Evolutionary conservation across 805 yeast genomes (phyloP).

Genomic region (Vanderwaltozyma verrucispora): DNA sequence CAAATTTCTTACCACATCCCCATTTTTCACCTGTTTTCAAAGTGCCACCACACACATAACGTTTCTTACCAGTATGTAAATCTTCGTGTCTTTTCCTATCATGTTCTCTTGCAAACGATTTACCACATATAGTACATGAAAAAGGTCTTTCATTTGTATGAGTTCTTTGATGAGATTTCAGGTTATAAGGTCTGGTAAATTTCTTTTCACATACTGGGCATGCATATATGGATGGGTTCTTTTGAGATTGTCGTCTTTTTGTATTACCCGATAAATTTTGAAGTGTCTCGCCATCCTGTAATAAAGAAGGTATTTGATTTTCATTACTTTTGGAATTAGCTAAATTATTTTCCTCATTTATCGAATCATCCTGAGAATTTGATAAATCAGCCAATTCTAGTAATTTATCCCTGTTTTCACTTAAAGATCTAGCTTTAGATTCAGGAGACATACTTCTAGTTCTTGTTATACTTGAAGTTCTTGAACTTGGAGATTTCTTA

Average conservation of each 20-base stretch:
- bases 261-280: constrained; percentile 1
- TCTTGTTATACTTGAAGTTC: constrained; percentile 11
- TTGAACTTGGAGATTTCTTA: constrained; percentile 8
- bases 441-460: constrained; percentile 16
- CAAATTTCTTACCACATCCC: constrained; percentile 79
- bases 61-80: constrained; percentile 66
- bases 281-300: constrained; percentile 11
- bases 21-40: constrained; percentile 49
- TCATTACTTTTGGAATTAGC: too few species aligned
- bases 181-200: constrained; percentile 87
- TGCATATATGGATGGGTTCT: constrained; percentile 31
- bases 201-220: constrained; percentile 79
- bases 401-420: constrained; percentile 24
- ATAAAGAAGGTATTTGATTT: background rate
- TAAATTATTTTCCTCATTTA: too few species aligned
- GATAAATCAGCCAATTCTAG: constrained; percentile 22
- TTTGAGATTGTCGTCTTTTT: constrained; percentile 6
- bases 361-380: background rate
- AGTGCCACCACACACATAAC: constrained; percentile 60
- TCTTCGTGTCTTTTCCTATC: constrained; percentile 70
- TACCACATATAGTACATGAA: constrained; percentile 62
- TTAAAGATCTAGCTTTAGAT: constrained; percentile 24
- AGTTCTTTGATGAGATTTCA: constrained; percentile 83
- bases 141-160: constrained; percentile 81
- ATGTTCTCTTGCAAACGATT: constrained; percentile 73